Base-by-base conservation (phyloP, 768 basidiomycete genomes). In the Leccinellum luteum region DNA sequence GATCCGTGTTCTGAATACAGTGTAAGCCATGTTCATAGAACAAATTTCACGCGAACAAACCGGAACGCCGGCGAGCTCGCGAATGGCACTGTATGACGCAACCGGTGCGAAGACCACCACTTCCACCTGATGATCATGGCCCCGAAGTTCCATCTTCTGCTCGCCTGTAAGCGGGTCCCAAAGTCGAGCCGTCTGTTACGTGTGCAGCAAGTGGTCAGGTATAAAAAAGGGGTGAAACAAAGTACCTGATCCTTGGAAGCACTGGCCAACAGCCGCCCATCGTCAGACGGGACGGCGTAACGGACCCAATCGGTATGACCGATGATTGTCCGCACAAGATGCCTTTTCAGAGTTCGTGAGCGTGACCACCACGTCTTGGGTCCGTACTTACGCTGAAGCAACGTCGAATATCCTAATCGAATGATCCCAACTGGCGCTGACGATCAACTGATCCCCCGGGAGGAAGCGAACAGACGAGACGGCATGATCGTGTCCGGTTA, bases 261-360 rank as follows among this genome's bases (percentile, higher is more conserved):
- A 67, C 89, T 94, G 30, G 87, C 82, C 38, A 93, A 74, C 62
- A 89, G 75, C 60, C 81, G 79, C 25, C 90, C 91, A 65, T 95
- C 93, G 47, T 79, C 78, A 13, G 84, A 86, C 6, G 87, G 86
- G 44, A 81, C 66, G 4, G 81, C 82, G 52, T 76, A 81, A 53
- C 93, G 84, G 17, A 95, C 90, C 94, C 94, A 96, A 62, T 94
- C 91, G 12, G 82, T 75, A 69, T 95, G 92, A 12, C 91, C 85
- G 55, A 74, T 65, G 64, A 94, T 85, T 35, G 90, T 90, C 69
- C 87, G 82, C 32, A 88, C 79, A 62, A 88, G 84, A 75, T 88
- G 86, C 56, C 89, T 89, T 72, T 58, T 58, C 32, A 30, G 31
- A 54, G 55, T 56, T 23, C 19, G 51, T 59, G 56, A 70, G 66